Evolutionary conservation across 768 basidiomycete species (phyloP), one percentile per base, ranked within the genome.

Genomic region (Hygrocybe coccinea): DNA sequence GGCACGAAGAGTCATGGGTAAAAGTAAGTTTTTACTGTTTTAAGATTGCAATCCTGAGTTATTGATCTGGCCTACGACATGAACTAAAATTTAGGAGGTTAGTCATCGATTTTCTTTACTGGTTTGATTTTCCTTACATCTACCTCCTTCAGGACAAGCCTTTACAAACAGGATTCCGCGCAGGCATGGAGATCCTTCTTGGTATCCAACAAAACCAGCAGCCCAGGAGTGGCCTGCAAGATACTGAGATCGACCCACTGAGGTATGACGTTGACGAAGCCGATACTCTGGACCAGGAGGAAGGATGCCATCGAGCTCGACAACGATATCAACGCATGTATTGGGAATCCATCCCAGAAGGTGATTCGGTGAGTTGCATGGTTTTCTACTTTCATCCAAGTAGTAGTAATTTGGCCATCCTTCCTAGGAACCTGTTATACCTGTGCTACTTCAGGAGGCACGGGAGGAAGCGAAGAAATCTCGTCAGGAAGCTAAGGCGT

Each of bases 141-240:
- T 29, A 47, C 49, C 58, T 55, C 34, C 19, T 25, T 57, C 39
- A 91, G 88, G 76, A 74, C 37, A 83, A 83, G 64, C 68, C 73
- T 2, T 64, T 94, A 4, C 93, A 97, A 74, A 87, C 83, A 0
- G 89, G 90, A 8, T 92, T 95, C 69, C 79, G 76, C 6, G 65
- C 68, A 43, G 90, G 87, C 15, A 97, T 97, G 93, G 92, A 97
- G 62, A 71, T 71, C 38, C 67, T 90, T 4, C 75, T 97, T 25
- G 86, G 82, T 37, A 82, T 88, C n/a, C 70, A 67, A 19, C 59
- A 59, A 34, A 65, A 63, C 52, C 56, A 47, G 50, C 24, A 19
- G 44, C 21, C 39, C 11, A 45, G 22, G 43, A 33, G 38, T 46
- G 55, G 19, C 36, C 34, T 33, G 8, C 49, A 46, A 41, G 60